Conservation (phyloP, 176 grass and related monocot genomes). For the barley (Hordeum vulgare) region DNA sequence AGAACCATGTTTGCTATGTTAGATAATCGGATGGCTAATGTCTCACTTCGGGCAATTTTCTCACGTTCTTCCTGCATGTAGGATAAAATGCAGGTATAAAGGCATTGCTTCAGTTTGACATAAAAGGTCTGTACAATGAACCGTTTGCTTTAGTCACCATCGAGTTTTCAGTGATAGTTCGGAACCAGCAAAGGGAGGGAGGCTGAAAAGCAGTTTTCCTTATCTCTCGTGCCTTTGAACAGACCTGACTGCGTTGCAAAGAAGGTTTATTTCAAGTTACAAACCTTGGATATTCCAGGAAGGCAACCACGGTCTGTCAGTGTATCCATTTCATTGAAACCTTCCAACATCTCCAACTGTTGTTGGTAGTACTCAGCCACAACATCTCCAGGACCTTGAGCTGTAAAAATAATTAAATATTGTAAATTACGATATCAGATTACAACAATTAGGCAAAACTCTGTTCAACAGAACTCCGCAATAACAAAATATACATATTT, state of each 20-base stretch:
- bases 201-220: too few relatives aligned
- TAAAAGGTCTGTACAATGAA: not conserved
- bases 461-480: not conserved
- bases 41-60: conserved; percentile 44
- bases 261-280: conserved; percentile 1
- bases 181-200: too few relatives aligned
- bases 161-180: too few relatives aligned
- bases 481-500: not conserved
- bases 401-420: not conserved
- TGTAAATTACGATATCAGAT: not conserved
- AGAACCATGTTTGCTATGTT: conserved; percentile 79
- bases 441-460: not conserved
- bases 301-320: conserved; percentile 61
- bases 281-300: conserved; percentile 66
- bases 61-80: conserved; percentile 53
- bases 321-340: conserved; percentile 86
- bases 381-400: conserved; percentile 44
- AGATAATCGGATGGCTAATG: conserved; percentile 48
- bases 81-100: not conserved
- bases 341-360: conserved; percentile 67
- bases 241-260: too few relatives aligned
- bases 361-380: conserved; percentile 71
- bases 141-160: not conserved
- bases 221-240: too few relatives aligned
- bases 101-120: not conserved